phyloP scores from a whole-genome alignment of 257 asterid species.

The Penstemon davidsonii region DNA sequence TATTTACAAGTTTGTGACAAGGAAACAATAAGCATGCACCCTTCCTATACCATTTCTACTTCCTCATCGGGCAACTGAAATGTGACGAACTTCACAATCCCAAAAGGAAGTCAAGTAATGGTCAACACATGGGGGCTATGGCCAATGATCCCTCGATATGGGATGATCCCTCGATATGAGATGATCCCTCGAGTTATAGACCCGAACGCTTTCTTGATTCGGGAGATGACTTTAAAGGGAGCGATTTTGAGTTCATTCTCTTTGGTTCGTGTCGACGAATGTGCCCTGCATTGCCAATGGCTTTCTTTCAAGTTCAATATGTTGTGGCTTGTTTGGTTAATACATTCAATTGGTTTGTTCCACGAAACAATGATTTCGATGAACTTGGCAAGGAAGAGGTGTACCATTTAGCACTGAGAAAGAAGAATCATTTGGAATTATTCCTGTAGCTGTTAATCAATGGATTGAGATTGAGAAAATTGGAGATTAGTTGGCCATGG shows the following conservation, averaged over 20 bases:
- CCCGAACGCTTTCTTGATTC: background rate
- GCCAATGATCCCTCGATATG: background rate
- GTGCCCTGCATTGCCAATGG: slow-evolving; percentile 1
- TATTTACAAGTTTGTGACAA: background rate
- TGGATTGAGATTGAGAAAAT: too few species aligned
- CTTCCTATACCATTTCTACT: slow-evolving; percentile 1
- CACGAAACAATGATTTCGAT: too few species aligned
- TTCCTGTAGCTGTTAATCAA: too few species aligned
- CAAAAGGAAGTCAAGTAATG: background rate
- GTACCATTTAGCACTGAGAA: too few species aligned
- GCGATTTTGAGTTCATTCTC: background rate
- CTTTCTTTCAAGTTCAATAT: background rate
- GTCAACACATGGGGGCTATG: slow-evolving; percentile 2
- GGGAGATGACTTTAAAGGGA: background rate
- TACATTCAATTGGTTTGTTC: too few species aligned
- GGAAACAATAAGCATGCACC: slow-evolving; percentile 11
- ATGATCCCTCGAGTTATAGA: background rate
- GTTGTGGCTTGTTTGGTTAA: background rate
- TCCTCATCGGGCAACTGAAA: slow-evolving; percentile 2
- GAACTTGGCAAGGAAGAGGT: too few species aligned
- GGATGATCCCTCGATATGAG: background rate
- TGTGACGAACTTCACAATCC: background rate
- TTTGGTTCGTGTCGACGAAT: slow-evolving; percentile 13
- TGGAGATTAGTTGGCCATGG: too few species aligned
- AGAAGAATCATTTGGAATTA: too few species aligned